Conservation (phyloP, 208 protist genomes). For the Wallacemonas sp. region DNA sequence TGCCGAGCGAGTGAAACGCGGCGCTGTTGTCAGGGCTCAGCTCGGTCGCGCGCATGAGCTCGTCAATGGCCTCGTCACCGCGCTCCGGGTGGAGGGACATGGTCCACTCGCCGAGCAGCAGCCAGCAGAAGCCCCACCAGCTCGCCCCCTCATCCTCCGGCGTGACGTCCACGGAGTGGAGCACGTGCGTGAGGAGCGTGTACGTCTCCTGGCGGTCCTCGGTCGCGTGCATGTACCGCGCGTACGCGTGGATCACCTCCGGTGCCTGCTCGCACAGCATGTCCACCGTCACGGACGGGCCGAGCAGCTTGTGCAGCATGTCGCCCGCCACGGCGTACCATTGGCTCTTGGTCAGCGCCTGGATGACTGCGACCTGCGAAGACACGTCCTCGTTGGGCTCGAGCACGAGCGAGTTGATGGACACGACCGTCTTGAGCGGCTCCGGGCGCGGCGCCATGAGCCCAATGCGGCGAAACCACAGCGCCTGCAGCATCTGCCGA, state of each 20-base stretch:
- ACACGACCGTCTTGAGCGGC: slow-evolving; percentile 94
- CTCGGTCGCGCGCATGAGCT: slow-evolving; percentile 68
- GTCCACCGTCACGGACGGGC: slow-evolving; percentile 31
- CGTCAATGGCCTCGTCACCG: slow-evolving; percentile 78
- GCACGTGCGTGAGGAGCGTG: slow-evolving; percentile 61
- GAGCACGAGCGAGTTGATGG: slow-evolving; percentile 96
- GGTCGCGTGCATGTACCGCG: slow-evolving; percentile 72
- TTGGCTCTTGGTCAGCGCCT: slow-evolving; percentile 81
- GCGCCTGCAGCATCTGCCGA: slow-evolving; percentile 56
- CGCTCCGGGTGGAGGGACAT: slow-evolving; percentile 78
- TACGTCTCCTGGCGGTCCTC: slow-evolving; percentile 67
- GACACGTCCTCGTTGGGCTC: slow-evolving; percentile 89
- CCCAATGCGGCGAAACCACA: slow-evolving; percentile 91
- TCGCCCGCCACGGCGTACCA: slow-evolving; percentile 77
- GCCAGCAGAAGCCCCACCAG: slow-evolving; percentile 82
- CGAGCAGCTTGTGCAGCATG: slow-evolving; percentile 65
- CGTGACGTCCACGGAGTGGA: slow-evolving; percentile 49
- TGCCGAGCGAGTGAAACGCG: slow-evolving; percentile 87
- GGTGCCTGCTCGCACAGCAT: slow-evolving; percentile 68
- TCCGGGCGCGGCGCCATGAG: slow-evolving; percentile 90
- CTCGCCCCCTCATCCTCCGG: slow-evolving; percentile 25
- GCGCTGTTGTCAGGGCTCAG: slow-evolving; percentile 73
- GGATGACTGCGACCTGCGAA: slow-evolving; percentile 96
- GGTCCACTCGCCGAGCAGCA: slow-evolving; percentile 88
- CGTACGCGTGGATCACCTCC: slow-evolving; percentile 88